A percentile compares a stretch with the other conserved stretches of the same genome.
Conservation (phyloP, 1,284 basidiomycete genomes). For the Trametes sp. region DNA sequence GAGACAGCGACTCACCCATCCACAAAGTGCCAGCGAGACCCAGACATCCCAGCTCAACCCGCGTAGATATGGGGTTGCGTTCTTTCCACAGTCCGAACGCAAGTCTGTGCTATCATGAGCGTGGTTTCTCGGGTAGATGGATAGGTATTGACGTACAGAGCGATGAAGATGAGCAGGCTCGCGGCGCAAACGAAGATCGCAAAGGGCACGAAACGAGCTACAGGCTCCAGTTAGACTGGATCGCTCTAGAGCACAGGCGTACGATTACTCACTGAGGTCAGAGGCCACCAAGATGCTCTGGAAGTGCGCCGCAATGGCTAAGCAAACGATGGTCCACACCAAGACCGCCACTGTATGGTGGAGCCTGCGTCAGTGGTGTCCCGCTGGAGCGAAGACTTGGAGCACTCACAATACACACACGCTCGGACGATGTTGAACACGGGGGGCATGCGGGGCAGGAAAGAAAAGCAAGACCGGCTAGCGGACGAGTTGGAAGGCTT, state of each 20-base stretch:
- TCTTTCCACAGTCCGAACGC: conserved; percentile 66
- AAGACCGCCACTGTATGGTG: conserved; percentile 60
- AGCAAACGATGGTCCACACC: conserved; percentile 75
- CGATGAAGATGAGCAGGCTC: conserved; percentile 69
- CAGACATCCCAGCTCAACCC: conserved; percentile 73
- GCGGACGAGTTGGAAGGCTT: conserved; percentile 22
- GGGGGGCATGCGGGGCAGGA: conserved; percentile 52
- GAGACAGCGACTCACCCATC: conserved; percentile 61
- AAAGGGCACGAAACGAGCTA: conserved; percentile 85
- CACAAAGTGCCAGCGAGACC: conserved; percentile 79
- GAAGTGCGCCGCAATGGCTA: conserved; percentile 80
- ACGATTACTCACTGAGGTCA: conserved; percentile 70
- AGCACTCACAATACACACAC: conserved; percentile 64
- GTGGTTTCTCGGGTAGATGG: not conserved
- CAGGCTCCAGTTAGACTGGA: conserved; percentile 11
- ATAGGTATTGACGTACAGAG: conserved; percentile 58
- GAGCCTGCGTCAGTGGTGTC: not conserved
- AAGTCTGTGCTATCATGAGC: conserved; percentile 50
- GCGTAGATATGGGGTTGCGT: conserved; percentile 80
- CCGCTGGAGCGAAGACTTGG: not conserved
- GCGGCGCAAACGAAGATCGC: conserved; percentile 78
- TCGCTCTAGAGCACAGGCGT: not conserved
- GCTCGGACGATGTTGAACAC: conserved; percentile 71
- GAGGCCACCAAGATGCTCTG: conserved; percentile 71
- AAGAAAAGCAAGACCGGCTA: conserved; percentile 37